Evolutionary conservation across 2,329 filamentous ascomycete genomes (phyloP), one percentile per base, ranked within the genome.

Genomic region (Neofusicoccum ribis): DNA sequence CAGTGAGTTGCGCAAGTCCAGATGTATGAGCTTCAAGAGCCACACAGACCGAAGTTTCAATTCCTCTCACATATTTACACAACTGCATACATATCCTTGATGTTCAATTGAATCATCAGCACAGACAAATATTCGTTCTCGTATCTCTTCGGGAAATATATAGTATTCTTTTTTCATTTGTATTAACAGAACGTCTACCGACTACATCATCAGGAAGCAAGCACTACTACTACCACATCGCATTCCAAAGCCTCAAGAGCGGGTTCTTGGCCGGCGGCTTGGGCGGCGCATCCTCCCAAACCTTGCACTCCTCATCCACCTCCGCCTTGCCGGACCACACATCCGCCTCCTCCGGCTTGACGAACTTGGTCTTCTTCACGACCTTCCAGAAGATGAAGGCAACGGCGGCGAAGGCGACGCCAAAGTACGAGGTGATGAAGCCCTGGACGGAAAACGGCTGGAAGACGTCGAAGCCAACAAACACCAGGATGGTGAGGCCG

Each of bases 341-440:
- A 8, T 65, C 63, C 12, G 52, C 52, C 39, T 67, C 65, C 8
- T 39, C 44, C 1, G 56, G 39, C 41, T 59, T 71, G 43, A 66
- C 66, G n/a, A 75, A 68, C 63, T 71, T 72, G 0, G 73, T 74
- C 52, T 64, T 67, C 68, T 74, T 74, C 9, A 72, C 4, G 9
- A 74, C 15, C 56, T 74, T 75, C 73, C 73, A 75, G 1, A 52
- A 43, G 0, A 74, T 34, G 6, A 74, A 72, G 70, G 74, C 74
- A 5, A 66, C 63, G 6, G 20, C 27, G 0, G 41, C 50, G 23
- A 64, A 64, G 2, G 61, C 49, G 11, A 64, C 39, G 49, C 61
- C 61, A 2, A 64, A 64, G 31, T 64, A 64, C 11, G 23, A 36
- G 1, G 61, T 64, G 4, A 64, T 37, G n/a, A 64, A 64, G 14